A percentile compares a stretch with the other conserved stretches of the same genome.
Conservation (phyloP, 768 basidiomycete genomes). For the Mycena vulgaris region DNA sequence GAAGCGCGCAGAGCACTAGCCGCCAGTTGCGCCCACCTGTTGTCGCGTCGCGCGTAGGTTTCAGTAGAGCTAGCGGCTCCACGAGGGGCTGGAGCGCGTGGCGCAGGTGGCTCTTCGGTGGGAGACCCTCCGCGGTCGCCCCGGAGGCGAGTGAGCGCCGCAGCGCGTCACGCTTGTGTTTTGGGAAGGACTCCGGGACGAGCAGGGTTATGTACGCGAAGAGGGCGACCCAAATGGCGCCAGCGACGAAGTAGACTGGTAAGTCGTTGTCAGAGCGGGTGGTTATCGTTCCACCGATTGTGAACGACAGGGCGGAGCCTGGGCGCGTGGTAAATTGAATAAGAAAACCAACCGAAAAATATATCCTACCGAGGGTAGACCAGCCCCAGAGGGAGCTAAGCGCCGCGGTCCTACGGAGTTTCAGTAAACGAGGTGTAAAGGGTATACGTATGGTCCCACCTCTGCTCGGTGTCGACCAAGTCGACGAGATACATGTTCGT, state of each 20-base stretch:
- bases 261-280: conserved; percentile 12
- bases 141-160: neutral
- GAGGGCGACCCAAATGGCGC: conserved; percentile 13
- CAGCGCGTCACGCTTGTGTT: conserved; percentile 30
- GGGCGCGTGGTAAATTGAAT: neutral
- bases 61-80: conserved; percentile 15
- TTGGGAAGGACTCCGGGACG: conserved; percentile 31
- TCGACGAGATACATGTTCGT: conserved; percentile 31
- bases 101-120: neutral
- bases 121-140: neutral
- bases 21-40: conserved; percentile 25
- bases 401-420: conserved; percentile 20
- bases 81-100: neutral
- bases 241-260: conserved; percentile 16
- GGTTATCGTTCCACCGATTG: conserved; percentile 31
- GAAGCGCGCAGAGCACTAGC: conserved; percentile 19
- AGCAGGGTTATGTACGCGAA: conserved; percentile 11
- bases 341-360: neutral
- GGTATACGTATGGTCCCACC: neutral
- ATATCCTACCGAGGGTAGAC: conserved; percentile 25
- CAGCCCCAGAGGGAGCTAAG: conserved; percentile 33
- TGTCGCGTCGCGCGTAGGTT: conserved; percentile 4
- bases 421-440: too few species aligned
- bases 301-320: conserved; percentile 29
- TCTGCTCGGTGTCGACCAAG: conserved; percentile 23